phyloP scores from a whole-genome alignment of 257 asterid species.

The Henckelia pumila region DNA sequence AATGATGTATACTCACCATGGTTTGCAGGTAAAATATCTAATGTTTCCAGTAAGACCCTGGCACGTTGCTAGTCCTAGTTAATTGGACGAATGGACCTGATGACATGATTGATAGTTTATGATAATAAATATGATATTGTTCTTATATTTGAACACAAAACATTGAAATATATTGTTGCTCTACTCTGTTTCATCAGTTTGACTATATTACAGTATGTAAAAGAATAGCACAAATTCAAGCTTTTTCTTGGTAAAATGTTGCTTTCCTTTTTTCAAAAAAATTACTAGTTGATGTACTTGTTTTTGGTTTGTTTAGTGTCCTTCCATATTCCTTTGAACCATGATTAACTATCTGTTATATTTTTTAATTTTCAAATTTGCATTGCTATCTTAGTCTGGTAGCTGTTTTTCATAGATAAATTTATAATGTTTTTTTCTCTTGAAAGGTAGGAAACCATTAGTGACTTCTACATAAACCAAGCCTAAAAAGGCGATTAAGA shows the following conservation, averaged over 20 bases:
- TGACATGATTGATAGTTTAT: constrained; percentile 7
- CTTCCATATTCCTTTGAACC: too few relatives aligned
- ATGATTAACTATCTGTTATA: too few relatives aligned
- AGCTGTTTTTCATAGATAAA: neutral
- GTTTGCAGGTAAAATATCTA: constrained; percentile 61
- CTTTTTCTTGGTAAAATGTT: too few relatives aligned
- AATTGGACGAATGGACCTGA: constrained; percentile 21
- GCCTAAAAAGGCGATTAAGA: neutral
- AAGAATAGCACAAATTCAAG: too few relatives aligned
- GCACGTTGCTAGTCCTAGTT: neutral
- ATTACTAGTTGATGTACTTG: too few relatives aligned
- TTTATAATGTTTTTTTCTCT: too few relatives aligned
- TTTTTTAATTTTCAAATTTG: too few relatives aligned
- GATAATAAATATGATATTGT: neutral
- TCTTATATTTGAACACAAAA: neutral
- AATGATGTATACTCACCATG: constrained; percentile 99
- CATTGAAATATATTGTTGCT: neutral
- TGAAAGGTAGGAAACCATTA: neutral
- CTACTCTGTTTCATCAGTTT: too few relatives aligned
- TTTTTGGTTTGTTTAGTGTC: too few relatives aligned
- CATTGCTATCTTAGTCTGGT: too few relatives aligned
- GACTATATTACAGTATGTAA: too few relatives aligned
- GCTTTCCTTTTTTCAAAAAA: too few relatives aligned
- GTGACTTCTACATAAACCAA: neutral
- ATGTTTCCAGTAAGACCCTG: constrained; percentile 13